Conservation (phyloP, 2,329 filamentous ascomycete species). For the Trichoderma harzianum region DNA sequence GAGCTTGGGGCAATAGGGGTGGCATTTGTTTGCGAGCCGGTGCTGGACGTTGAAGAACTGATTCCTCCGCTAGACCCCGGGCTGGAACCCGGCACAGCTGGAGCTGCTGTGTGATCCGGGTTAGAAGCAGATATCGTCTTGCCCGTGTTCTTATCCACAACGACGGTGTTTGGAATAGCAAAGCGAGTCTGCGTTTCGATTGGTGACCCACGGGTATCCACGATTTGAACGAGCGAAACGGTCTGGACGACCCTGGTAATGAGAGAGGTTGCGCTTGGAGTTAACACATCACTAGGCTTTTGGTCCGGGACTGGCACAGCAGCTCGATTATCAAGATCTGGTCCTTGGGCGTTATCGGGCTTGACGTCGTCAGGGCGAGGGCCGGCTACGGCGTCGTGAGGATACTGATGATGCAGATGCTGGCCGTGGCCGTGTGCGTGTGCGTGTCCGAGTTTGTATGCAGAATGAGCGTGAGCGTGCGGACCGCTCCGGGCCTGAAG, state of each 20-base stretch:
- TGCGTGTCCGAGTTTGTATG: conserved; percentile 9
- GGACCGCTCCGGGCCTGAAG: conserved; percentile 32
- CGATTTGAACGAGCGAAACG: conserved; percentile 51
- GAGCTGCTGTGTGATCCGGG: conserved; percentile 22
- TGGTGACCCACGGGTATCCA: conserved; percentile 47
- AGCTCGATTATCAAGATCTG: conserved; percentile 14
- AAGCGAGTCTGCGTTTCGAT: conserved; percentile 43
- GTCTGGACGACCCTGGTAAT: conserved; percentile 52
- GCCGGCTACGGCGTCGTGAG: conserved; percentile 12
- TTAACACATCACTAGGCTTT: conserved; percentile 8
- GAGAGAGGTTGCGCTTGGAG: conserved; percentile 23
- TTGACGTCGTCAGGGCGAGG: conserved; percentile 26
- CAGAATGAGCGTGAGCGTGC: conserved; percentile 28
- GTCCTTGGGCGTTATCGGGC: conserved; percentile 4
- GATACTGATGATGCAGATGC: conserved; percentile 27
- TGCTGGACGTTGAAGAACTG: neutral
- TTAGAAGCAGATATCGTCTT: conserved; percentile 35
- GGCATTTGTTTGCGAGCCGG: neutral
- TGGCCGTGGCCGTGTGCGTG: conserved; percentile 23
- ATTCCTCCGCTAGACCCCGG: neutral
- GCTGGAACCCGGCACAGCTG: conserved; percentile 5
- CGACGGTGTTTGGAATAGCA: conserved; percentile 37
- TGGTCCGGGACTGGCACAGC: conserved; percentile 22
- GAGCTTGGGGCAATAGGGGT: neutral
- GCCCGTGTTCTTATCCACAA: conserved; percentile 36